Base-by-base conservation (phyloP, 495 filamentous ascomycete genomes). In the Hypoxylon subgilvum region DNA sequence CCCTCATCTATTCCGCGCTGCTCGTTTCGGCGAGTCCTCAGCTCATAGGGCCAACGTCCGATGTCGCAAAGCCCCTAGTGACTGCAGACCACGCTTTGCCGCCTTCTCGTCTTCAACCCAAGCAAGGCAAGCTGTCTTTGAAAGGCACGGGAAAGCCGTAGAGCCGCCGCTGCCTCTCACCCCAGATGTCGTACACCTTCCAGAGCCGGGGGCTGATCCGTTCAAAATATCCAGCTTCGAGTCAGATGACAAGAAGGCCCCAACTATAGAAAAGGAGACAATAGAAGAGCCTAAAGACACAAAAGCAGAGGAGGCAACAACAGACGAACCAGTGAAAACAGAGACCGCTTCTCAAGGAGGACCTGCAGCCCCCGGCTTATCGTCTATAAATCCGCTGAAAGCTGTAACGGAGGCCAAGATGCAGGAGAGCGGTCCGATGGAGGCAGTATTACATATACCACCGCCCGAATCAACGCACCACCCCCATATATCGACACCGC, bases 401-500 rank as follows among this genome's bases (percentile, higher is more conserved):
- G 63, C 54, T 38, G 31, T 54, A 27, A 28, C 50, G 0, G 51
- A 61, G 18, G 57, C 65, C 32, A 65, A 61, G 56, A 52, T 64
- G 43, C 65, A 66, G 42, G 48, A 64, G 38, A 66, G 59, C 28
- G 84, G 82, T 16, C 84, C 86, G 0, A 78, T 89, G 49, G 86
- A 89, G 30, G 83, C 82, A 10, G 82, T 91, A 10, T 77, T 89
- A 0, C 82, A 86, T 41, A 85, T 41, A 66, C 79, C 57, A 69
- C 81, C 72, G 25, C 76, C 71, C 16, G 68, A 76, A 36, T 67
- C 56, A 34, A 64, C 77, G 8, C 82, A 82, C 10, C 52, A 69
- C 19, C 83, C 82, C 13, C 86, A 86, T 38, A 85, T 96, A 23
- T 76, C 84, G 5, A 83, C 90, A 0, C 82, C 89, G 12, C 89